A percentile compares a stretch with the other conserved stretches of the same genome.
Conservation (phyloP, 208 protist genomes). For the Acanthamoeba castellanii region DNA sequence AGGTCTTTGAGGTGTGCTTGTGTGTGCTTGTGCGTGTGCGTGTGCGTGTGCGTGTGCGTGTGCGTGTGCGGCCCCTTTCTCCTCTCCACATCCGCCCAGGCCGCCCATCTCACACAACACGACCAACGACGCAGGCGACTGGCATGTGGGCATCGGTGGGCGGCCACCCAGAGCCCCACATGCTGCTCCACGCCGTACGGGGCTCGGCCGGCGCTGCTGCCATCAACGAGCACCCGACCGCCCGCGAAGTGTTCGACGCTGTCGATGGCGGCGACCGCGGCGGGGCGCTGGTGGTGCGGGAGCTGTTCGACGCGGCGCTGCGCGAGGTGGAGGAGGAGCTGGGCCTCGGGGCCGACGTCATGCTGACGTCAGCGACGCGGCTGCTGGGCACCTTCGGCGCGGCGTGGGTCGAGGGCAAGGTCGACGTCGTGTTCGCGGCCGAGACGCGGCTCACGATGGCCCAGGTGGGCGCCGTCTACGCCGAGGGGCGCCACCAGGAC, state of each 20-base stretch:
- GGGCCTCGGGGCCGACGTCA: background rate
- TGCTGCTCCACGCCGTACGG: background rate
- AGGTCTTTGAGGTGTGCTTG: background rate
- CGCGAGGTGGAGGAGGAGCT: constrained; percentile 50
- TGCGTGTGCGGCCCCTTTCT: too few relatives aligned
- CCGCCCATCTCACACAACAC: too few relatives aligned
- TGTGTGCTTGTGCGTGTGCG: too few relatives aligned
- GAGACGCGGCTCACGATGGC: background rate
- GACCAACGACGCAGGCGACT: background rate
- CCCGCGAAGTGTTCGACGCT: background rate
- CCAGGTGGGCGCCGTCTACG: constrained; percentile 4
- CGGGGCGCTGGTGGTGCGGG: background rate
- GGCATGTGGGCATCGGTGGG: background rate
- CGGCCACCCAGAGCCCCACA: constrained; percentile 12
- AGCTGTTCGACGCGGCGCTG: constrained; percentile 9
- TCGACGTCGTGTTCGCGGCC: background rate
- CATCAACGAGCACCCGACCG: background rate
- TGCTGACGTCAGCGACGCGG: background rate
- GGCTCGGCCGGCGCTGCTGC: background rate
- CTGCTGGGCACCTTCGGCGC: constrained; percentile 3
- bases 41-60: too few relatives aligned
- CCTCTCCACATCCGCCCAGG: too few relatives aligned
- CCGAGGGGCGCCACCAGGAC: background rate
- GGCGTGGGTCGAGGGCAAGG: constrained; percentile 28
- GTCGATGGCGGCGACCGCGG: background rate